Percentiles rank a stretch among this genome's conserved stretches.
Evolutionary conservation across 2,329 filamentous ascomycete species (phyloP).

Genomic region (Berkeleyomyces rouxiae): DNA sequence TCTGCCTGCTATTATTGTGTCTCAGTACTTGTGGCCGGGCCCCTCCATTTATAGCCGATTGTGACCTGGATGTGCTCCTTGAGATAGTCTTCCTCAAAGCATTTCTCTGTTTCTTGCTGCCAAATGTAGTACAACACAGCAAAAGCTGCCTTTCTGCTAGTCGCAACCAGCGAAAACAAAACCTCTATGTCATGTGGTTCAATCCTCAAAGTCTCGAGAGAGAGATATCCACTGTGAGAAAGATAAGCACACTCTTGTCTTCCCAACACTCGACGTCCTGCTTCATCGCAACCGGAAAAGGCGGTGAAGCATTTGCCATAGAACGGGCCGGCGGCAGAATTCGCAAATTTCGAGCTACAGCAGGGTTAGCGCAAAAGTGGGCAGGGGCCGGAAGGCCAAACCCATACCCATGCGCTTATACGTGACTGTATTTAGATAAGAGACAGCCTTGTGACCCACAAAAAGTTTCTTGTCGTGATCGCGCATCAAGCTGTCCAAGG

Average conservation of each 20-base stretch:
- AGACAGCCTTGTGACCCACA: conserved; percentile 13
- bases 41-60: background rate
- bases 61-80: background rate
- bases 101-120: background rate
- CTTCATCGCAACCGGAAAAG: background rate
- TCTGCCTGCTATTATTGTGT: background rate
- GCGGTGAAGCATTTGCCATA: conserved; percentile 1
- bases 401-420: background rate
- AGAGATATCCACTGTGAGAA: no score
- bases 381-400: background rate
- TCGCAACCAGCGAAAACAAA: background rate
- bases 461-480: conserved; percentile 14
- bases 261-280: no score
- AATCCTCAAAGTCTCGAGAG: no score
- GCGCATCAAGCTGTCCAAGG: conserved; percentile 12
- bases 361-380: background rate
- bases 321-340: background rate
- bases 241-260: no score
- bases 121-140: background rate
- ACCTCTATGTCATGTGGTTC: background rate
- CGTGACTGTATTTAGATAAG: background rate
- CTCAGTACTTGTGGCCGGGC: conserved; percentile 3
- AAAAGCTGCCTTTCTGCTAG: no score
- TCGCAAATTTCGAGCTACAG: background rate
- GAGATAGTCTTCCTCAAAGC: background rate